Evolutionary conservation across 208 protist species (phyloP), one percentile per base, ranked within the genome.

Genomic region (Leishmania aethiopica): DNA sequence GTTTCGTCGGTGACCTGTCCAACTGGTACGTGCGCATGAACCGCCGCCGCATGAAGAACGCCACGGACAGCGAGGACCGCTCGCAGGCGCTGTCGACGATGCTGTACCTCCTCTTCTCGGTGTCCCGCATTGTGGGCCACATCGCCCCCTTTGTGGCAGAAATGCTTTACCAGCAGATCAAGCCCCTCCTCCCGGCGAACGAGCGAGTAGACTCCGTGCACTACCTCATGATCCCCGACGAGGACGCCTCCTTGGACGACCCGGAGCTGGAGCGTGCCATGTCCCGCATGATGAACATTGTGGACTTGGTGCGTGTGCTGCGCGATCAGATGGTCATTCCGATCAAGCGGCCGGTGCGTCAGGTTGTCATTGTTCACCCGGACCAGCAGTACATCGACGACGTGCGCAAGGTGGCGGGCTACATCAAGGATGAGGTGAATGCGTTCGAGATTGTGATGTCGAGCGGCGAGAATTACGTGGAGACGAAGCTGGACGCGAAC

Each of bases 21-120:
- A 99, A 99, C 89, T 99, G 99, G 99, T 99, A 99, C 82, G 97
- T 99, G 32, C 96, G 99, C 77, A 97, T 99, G 86, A 99, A 99
- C 90, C 96, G 98, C 37, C 92, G 94, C 55, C 94, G 99, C 73
- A 95, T 99, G 89, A 99, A 99, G 89, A 96, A 94, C 59, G 57
- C 85, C 79, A 86, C 91, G 32, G 88, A 95, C 73, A 72, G 75
- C 57, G 89, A 96, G 51, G 98, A 98, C 82, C 85, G 94, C 45
- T 83, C 92, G 3, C 89, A 96, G 49, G 87, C 93, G n/a, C 88
- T 98, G 13, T 92, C 87, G 42, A 96, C 98, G 37, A 95, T 99
- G 78, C 94, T 96, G 62, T 91, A 96, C 51, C 98, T 99, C 5
- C 89, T 99, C 55, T 93, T 99, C 76, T 92, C 90, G 40, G 82